A percentile compares a stretch with the other conserved stretches of the same genome.
Evolutionary conservation across 768 basidiomycete species (phyloP).

Genomic region (Suillus bovinus): DNA sequence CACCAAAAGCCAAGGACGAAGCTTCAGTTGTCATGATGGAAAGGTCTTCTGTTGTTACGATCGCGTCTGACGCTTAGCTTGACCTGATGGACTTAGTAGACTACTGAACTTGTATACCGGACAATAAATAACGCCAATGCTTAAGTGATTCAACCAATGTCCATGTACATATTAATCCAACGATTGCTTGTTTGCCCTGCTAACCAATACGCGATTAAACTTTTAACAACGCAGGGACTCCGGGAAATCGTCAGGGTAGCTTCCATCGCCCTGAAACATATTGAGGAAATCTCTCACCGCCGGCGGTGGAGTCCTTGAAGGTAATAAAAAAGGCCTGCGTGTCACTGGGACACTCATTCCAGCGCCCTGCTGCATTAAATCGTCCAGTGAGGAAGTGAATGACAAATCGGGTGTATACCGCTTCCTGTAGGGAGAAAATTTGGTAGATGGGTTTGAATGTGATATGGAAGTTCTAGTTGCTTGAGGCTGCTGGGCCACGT

Average conservation of each 20-base stretch:
- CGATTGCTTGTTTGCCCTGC: neutral
- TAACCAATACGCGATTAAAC: neutral
- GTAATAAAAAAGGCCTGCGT: slow-evolving; percentile 4
- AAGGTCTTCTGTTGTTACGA: neutral
- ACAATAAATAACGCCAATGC: neutral
- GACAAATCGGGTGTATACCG: slow-evolving; percentile 11
- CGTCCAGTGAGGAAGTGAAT: slow-evolving; percentile 5
- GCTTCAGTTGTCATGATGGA: neutral
- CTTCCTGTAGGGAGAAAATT: slow-evolving; percentile 22
- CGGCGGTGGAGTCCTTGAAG: slow-evolving; percentile 24
- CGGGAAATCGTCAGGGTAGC: slow-evolving; percentile 36
- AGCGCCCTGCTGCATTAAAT: slow-evolving; percentile 14
- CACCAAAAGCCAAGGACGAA: slow-evolving; percentile 20
- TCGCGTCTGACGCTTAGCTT: neutral
- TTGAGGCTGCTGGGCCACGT: slow-evolving; percentile 4
- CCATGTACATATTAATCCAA: neutral
- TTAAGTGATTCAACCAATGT: neutral
- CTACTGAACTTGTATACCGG: neutral
- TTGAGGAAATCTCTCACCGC: slow-evolving; percentile 31
- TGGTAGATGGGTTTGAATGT: neutral
- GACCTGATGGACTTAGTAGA: neutral
- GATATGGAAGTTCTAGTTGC: neutral
- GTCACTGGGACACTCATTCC: slow-evolving; percentile 9
- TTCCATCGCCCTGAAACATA: slow-evolving; percentile 36
- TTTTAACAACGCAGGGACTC: slow-evolving; percentile 24